phyloP scores from a whole-genome alignment of 179 eudicot genomes.

The Beta macrorhiza region DNA sequence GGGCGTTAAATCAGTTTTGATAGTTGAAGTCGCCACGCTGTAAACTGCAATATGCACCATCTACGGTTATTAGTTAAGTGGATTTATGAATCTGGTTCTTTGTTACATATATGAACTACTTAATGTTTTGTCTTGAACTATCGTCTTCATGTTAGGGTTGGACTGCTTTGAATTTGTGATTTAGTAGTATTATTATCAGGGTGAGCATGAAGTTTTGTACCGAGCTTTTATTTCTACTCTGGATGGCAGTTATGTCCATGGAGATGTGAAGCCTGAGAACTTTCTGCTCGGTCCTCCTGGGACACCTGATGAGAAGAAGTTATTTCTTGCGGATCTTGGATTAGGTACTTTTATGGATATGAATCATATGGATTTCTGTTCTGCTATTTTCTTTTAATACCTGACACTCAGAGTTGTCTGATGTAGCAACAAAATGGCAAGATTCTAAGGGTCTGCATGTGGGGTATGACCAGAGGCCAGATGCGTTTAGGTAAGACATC shows the following conservation, averaged over 20 bases:
- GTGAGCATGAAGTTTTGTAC: neutral
- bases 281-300: constrained; percentile 62
- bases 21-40: neutral
- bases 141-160: neutral
- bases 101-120: neutral
- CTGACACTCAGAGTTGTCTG: neutral
- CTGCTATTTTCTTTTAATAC: neutral
- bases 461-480: constrained; percentile 62
- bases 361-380: neutral
- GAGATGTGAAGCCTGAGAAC: constrained; percentile 72
- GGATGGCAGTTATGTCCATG: constrained; percentile 57
- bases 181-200: neutral
- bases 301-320: constrained; percentile 51
- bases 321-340: constrained; percentile 60
- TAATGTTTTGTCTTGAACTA: neutral
- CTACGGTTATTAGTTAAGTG: neutral
- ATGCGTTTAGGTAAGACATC: constrained; percentile 45
- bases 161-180: neutral
- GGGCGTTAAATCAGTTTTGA: neutral
- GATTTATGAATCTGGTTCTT: neutral
- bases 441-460: constrained; percentile 48
- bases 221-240: neutral
- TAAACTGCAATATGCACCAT: neutral
- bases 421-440: constrained; percentile 58
- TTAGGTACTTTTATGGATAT: constrained; percentile 37